These are phyloP conservation scores for Aspergillus uvarum DNA, from an alignment of 2,329 filamentous ascomycete species.

Conservation along the genomic window DNA sequence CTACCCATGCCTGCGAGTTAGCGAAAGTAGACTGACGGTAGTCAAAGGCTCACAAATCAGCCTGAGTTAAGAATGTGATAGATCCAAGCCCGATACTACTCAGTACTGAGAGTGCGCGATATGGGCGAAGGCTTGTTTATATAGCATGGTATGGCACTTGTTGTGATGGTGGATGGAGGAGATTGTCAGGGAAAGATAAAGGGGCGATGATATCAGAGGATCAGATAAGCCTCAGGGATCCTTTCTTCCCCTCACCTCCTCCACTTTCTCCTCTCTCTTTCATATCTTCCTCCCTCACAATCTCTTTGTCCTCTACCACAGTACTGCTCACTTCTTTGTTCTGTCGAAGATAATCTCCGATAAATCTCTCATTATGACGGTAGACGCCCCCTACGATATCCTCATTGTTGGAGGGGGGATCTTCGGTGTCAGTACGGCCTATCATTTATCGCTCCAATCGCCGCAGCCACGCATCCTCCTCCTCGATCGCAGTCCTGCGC, in stretches of 20 bases:
- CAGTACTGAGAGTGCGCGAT: too few species aligned
- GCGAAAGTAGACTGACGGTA: too few species aligned
- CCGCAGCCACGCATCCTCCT: slow-evolving; percentile 53
- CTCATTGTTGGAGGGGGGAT: slow-evolving; percentile 66
- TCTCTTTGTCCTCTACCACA: background rate
- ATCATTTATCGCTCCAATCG: slow-evolving; percentile 57
- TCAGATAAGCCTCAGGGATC: background rate
- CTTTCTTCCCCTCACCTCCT: background rate
- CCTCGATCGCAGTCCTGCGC: slow-evolving; percentile 56
- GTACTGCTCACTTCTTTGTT: background rate
- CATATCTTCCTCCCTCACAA: background rate
- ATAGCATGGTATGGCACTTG: too few species aligned
- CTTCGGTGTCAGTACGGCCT: slow-evolving; percentile 66
- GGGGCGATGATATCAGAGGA: background rate
- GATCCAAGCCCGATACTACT: too few species aligned
- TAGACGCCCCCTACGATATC: slow-evolving; percentile 15
- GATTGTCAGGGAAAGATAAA: background rate
- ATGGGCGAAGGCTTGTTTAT: too few species aligned
- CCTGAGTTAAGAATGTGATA: too few species aligned
- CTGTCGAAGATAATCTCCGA: background rate
- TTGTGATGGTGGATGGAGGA: too few species aligned
- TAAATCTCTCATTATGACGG: background rate
- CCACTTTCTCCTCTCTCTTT: background rate
- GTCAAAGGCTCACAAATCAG: too few species aligned
- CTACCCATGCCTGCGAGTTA: too few species aligned